Conservation (phyloP, 179 eudicot genomes). For the Gypsophila paniculata region DNA sequence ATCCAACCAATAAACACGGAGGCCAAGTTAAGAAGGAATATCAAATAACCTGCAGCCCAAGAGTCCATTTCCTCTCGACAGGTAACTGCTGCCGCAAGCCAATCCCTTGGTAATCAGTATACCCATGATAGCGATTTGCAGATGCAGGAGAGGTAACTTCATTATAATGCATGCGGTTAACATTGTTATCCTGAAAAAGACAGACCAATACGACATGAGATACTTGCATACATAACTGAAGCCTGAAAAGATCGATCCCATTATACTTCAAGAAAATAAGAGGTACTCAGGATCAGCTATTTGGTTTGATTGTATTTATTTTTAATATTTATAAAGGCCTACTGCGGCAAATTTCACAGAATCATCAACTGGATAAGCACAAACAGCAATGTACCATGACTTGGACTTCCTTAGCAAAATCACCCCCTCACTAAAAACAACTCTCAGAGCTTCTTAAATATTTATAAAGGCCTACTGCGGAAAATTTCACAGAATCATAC, state of each 20-base stretch:
- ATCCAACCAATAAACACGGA: not conserved
- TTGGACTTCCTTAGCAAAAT: not conserved
- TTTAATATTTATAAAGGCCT: not conserved
- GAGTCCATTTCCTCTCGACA: constrained; percentile 91
- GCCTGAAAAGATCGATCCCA: not conserved
- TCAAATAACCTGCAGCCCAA: constrained; percentile 77
- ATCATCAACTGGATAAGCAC: not conserved
- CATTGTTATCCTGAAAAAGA: constrained; percentile 47
- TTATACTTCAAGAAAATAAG: not conserved
- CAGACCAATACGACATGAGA: not conserved
- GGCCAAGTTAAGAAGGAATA: constrained; percentile 8
- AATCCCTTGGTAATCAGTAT: constrained; percentile 56
- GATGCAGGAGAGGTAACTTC: constrained; percentile 50
- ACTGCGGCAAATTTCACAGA: not conserved
- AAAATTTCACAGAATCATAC: too few relatives aligned
- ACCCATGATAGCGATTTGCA: constrained; percentile 54
- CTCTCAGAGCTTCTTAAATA: not conserved
- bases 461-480: too few relatives aligned
- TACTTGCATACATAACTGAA: constrained; percentile 1
- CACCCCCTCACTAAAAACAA: not conserved
- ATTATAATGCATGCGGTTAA: constrained; percentile 43
- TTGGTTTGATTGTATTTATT: too few relatives aligned
- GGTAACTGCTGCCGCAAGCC: constrained; percentile 59
- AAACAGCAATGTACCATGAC: not conserved
- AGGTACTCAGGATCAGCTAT: not conserved